A percentile compares a stretch with the other conserved stretches of the same genome.
Conservation (phyloP, 192 early-diverging fungal species). For the Chytriomyces confervae region DNA sequence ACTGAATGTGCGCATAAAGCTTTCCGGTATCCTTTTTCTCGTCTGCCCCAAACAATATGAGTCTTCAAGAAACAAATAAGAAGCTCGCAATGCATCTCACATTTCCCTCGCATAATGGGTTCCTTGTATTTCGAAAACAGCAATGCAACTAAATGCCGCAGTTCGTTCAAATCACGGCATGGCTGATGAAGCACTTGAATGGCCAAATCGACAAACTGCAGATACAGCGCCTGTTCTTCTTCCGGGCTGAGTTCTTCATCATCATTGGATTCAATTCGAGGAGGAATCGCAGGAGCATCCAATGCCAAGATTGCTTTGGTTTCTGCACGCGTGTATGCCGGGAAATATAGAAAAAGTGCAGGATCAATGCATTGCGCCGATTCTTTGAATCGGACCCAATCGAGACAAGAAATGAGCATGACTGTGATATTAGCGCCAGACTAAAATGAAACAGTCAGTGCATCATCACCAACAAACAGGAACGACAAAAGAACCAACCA, state of each 20-base stretch:
- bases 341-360: conserved; percentile 73
- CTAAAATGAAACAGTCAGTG: conserved; percentile 22
- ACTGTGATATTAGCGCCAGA: conserved; percentile 65
- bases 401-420: conserved; percentile 74
- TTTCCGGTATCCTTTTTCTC: conserved; percentile 70
- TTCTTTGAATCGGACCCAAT: conserved; percentile 81
- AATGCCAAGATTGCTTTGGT: conserved; percentile 71
- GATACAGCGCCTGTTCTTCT: conserved; percentile 70
- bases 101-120: conserved; percentile 75
- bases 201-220: conserved; percentile 76
- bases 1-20: conserved; percentile 77
- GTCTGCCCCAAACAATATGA: conserved; percentile 40
- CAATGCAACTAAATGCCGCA: conserved; percentile 79
- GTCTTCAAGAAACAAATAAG: background rate
- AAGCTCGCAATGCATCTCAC: conserved; percentile 44
- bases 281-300: conserved; percentile 58
- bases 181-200: conserved; percentile 82
- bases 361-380: conserved; percentile 62
- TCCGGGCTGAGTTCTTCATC: conserved; percentile 27
- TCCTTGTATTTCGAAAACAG: conserved; percentile 88
- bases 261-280: too few species aligned
- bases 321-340: conserved; percentile 76
- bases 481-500: conserved; percentile 52
- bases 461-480: background rate
- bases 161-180: conserved; percentile 85